Evolutionary conservation across 1,284 basidiomycete genomes (phyloP), one percentile per base, ranked within the genome.

Genomic region (Melanopsichium pennsylvanicum): DNA sequence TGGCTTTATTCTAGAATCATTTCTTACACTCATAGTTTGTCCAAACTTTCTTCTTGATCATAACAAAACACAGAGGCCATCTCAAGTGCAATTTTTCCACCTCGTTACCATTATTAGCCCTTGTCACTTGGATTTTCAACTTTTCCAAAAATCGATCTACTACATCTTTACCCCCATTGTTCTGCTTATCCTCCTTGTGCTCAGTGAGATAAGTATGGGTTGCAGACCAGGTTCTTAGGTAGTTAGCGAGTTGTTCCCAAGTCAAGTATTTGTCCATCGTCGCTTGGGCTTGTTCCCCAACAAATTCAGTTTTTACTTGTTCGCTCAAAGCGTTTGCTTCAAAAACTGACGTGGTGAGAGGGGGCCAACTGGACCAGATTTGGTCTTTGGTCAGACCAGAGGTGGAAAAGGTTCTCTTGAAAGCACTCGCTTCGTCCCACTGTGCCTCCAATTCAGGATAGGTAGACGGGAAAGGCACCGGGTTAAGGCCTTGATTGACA

Each of bases 201-300:
- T 79, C 74, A 63, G 89, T 87, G 38, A 88, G 85, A 81, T 86
- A 93, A 2, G 86, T 87, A 63, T 91, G 87, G 27, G 91, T 81
- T 2, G 90, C 84, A 56, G 88, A 90, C 82, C 86, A 88, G 0
- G 90, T 91, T 35, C 87, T 84, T 10, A 93, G 82, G 78, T 92
- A 93, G 0, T 81, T 85, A 7, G 88, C 84, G 0, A 93, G 79
- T 51, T 86, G 86, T 5, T 84, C 79, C 87, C 89, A 88, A 0
- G 84, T 85, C 84, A 89, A 86, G 10, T 80, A 82, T 63, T 87
- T 87, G 26, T 81, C 84, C 83, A 91, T 83, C 1, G 60, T 64
- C 13, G 40, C 12, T 1, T 27, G 36, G 0, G 2, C 5, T 9
- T 63, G 52, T 0, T 48, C 27, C 8, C 54, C 51, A 9, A 26